These are phyloP conservation scores for Klebsormidium nitens DNA, from an alignment of 139 green algal genomes.

Conservation along the genomic window DNA sequence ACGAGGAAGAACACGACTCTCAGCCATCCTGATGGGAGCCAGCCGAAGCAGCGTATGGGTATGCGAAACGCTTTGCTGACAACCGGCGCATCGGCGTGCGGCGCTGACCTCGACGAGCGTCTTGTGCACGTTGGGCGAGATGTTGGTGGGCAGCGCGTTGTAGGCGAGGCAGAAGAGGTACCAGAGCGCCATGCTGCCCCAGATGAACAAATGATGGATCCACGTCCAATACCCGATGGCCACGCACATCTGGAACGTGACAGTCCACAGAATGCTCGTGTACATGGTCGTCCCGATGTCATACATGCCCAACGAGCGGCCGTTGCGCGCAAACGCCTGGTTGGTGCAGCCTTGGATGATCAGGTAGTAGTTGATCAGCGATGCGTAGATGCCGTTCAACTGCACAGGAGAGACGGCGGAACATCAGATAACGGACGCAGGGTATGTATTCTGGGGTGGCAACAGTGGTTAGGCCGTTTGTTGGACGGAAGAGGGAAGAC, in stretches of 20 bases:
- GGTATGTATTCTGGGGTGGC: slow-evolving; percentile 9
- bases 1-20: too few species aligned
- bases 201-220: slow-evolving; percentile 44
- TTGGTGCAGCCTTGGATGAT: slow-evolving; percentile 3
- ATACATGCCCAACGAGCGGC: slow-evolving; percentile 40
- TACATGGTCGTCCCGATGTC: slow-evolving; percentile 41
- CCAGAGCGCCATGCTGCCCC: slow-evolving; percentile 44
- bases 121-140: neutral
- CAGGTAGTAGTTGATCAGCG: slow-evolving; percentile 23
- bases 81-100: too few species aligned
- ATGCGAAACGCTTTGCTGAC: too few species aligned
- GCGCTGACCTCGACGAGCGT: too few species aligned
- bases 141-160: slow-evolving; percentile 11
- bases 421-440: too few species aligned
- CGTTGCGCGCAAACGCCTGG: slow-evolving; percentile 12
- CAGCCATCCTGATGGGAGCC: too few species aligned
- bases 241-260: slow-evolving; percentile 53
- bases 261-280: slow-evolving; percentile 41
- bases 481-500: too few species aligned
- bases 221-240: slow-evolving; percentile 35
- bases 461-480: slow-evolving; percentile 29
- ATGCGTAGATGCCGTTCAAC: slow-evolving; percentile 38
- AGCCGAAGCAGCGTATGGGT: too few species aligned
- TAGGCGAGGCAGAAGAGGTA: slow-evolving; percentile 42
- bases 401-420: too few species aligned